phyloP scores from a whole-genome alignment of 2,329 filamentous ascomycete species.

The Volutella citrinella region DNA sequence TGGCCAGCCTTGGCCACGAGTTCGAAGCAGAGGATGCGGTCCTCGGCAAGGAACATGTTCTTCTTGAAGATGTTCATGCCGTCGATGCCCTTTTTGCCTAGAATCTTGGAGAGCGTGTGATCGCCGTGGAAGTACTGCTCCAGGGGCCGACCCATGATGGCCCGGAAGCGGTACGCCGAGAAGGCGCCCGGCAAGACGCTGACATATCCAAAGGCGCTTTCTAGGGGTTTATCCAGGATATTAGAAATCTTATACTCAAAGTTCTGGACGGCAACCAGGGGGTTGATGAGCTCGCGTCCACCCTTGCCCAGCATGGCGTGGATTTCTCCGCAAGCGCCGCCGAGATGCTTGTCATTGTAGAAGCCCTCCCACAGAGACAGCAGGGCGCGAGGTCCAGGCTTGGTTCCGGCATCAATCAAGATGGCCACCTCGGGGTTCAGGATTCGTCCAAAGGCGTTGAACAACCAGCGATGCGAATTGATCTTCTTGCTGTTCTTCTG shows the following conservation, averaged over 20 bases:
- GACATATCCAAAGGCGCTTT: slow-evolving; percentile 91
- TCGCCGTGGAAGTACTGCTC: slow-evolving; percentile 98
- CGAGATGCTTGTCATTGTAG: slow-evolving; percentile 97
- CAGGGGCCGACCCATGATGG: slow-evolving; percentile 88
- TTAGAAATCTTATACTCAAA: slow-evolving; percentile 99
- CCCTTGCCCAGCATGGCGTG: slow-evolving; percentile 88
- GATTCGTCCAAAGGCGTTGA: slow-evolving; percentile 89
- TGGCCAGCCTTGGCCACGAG: slow-evolving; percentile 91
- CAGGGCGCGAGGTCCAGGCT: slow-evolving; percentile 81
- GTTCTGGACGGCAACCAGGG: slow-evolving; percentile 85
- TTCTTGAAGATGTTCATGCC: slow-evolving; percentile 99
- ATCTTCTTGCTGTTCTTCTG: slow-evolving; percentile 98
- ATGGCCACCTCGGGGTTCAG: slow-evolving; percentile 91
- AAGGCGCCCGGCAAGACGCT: slow-evolving; percentile 92
- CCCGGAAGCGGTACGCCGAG: slow-evolving; percentile 89
- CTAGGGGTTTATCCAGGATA: slow-evolving; percentile 89
- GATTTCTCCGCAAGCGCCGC: slow-evolving; percentile 92
- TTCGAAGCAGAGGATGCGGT: slow-evolving; percentile 97
- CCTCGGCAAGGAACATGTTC: slow-evolving; percentile 99
- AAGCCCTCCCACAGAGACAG: slow-evolving; percentile 90
- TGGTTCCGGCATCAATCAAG: slow-evolving; percentile 87
- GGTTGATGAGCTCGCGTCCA: slow-evolving; percentile 83
- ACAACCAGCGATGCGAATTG: slow-evolving; percentile 94
- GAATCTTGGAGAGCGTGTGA: slow-evolving; percentile 84
- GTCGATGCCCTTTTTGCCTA: slow-evolving; percentile 94